A percentile compares a stretch with the other conserved stretches of the same genome.
These are phyloP conservation scores for Candida methanosorbosa DNA, from an alignment of 805 yeast species.

Conservation along the genomic window DNA sequence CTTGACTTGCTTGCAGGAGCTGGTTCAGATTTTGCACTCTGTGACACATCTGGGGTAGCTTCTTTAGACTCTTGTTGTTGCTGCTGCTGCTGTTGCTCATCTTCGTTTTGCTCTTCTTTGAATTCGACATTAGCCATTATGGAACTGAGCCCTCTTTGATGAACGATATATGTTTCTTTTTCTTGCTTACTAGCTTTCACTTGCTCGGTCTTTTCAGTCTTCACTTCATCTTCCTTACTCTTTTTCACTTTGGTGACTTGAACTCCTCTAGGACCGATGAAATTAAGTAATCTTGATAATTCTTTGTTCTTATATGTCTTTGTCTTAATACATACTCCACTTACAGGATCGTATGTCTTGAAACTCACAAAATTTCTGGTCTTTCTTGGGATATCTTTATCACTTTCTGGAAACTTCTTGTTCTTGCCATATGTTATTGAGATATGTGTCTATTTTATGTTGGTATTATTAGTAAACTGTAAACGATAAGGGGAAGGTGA, in stretches of 20 bases:
- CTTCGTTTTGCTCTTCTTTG: neutral
- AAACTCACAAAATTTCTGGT: slow-evolving; percentile 19
- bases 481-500: neutral
- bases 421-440: slow-evolving; percentile 4
- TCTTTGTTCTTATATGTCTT: slow-evolving; percentile 61
- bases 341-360: slow-evolving; percentile 56
- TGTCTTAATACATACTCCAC: slow-evolving; percentile 53
- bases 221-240: slow-evolving; percentile 1
- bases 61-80: slow-evolving; percentile 1
- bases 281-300: slow-evolving; percentile 61
- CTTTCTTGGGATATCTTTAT: neutral
- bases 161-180: neutral
- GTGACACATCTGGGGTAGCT: neutral
- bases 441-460: slow-evolving; percentile 2
- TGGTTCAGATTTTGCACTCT: too few species aligned
- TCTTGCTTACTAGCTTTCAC: neutral
- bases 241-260: slow-evolving; percentile 17
- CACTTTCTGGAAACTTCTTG: neutral
- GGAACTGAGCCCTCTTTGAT: slow-evolving; percentile 3
- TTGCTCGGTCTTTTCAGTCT: neutral
- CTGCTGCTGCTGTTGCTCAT: neutral
- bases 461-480: neutral
- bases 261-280: slow-evolving; percentile 59
- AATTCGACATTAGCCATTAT: slow-evolving; percentile 4
- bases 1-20: too few species aligned